Conservation (phyloP, 495 filamentous ascomycete species). For the Rusavskia elegans region DNA sequence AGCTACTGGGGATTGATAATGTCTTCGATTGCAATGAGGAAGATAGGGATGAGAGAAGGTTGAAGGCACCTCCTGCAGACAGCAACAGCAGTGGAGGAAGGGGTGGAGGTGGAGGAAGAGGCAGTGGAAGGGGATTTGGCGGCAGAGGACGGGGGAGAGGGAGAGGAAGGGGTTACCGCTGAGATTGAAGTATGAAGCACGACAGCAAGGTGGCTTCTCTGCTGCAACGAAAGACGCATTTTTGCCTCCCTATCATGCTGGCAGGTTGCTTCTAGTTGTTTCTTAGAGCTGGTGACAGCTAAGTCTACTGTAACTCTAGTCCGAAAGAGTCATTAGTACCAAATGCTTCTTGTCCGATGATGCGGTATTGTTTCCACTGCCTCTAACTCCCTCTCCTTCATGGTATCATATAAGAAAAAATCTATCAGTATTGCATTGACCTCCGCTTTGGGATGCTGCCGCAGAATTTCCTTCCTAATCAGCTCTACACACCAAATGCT, state of each 20-base stretch:
- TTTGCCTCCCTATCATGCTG: neutral
- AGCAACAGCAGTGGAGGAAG: conserved; percentile 15
- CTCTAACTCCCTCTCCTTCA: conserved; percentile 61
- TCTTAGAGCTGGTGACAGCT: neutral
- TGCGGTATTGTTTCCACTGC: conserved; percentile 56
- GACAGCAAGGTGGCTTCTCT: too few relatives aligned
- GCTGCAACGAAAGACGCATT: too few relatives aligned
- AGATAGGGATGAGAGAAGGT: conserved; percentile 40
- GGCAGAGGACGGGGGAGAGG: conserved; percentile 19
- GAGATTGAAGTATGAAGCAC: too few relatives aligned
- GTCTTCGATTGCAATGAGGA: conserved; percentile 55
- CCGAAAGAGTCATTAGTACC: conserved; percentile 48
- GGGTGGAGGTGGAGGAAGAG: conserved; percentile 14
- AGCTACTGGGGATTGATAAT: conserved; percentile 60
- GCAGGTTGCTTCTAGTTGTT: neutral
- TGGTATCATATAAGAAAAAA: conserved; percentile 89
- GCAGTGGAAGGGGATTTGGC: conserved; percentile 16
- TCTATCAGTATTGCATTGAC: conserved; percentile 90
- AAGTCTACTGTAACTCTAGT: neutral
- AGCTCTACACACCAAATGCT: conserved; percentile 92
- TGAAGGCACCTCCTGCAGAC: conserved; percentile 16
- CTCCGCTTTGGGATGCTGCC: conserved; percentile 46
- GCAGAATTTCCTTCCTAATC: conserved; percentile 67
- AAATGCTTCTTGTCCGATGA: conserved; percentile 86
- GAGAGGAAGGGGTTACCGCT: conserved; percentile 9